Evolutionary conservation across 2,329 filamentous ascomycete genomes (phyloP).

Genomic region (Aspergillus alliaceus): DNA sequence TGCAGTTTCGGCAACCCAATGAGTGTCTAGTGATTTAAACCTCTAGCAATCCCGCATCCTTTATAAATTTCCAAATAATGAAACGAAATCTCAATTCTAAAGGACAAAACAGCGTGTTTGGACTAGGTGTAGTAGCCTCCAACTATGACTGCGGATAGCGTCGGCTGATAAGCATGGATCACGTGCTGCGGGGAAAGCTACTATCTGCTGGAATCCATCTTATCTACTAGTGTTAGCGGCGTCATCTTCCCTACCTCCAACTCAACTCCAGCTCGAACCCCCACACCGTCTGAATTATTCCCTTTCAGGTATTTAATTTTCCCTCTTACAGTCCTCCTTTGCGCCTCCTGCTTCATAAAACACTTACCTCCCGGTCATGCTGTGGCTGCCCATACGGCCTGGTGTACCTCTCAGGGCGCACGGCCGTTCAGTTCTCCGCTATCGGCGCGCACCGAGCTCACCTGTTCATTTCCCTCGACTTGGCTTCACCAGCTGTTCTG

Average conservation of each 20-base stretch:
- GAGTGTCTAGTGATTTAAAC: not conserved
- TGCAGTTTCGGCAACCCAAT: not conserved
- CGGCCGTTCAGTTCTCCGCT: slow-evolving; percentile 21
- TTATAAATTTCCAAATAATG: not conserved
- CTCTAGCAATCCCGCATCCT: not conserved
- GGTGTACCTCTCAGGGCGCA: slow-evolving; percentile 21
- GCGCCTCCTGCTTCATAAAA: no score
- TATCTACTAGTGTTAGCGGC: slow-evolving; percentile 13
- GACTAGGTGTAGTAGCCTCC: not conserved
- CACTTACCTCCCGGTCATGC: slow-evolving; percentile 28
- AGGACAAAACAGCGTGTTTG: not conserved
- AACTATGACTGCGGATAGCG: slow-evolving; percentile 7
- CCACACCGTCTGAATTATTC: not conserved
- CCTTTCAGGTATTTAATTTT: not conserved
- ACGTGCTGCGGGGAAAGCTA: slow-evolving; percentile 28
- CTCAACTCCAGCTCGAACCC: not conserved
- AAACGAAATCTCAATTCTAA: not conserved
- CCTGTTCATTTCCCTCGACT: slow-evolving; percentile 13
- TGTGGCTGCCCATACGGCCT: slow-evolving; percentile 30
- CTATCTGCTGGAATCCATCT: slow-evolving; percentile 13
- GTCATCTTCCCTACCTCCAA: slow-evolving; percentile 2
- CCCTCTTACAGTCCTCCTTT: no score
- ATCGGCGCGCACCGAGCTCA: slow-evolving; percentile 19
- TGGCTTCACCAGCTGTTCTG: slow-evolving; percentile 29
- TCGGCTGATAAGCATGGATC: slow-evolving; percentile 15